phyloP scores from a whole-genome alignment of 2,329 filamentous ascomycete genomes.

The Nannizzia gypsea region DNA sequence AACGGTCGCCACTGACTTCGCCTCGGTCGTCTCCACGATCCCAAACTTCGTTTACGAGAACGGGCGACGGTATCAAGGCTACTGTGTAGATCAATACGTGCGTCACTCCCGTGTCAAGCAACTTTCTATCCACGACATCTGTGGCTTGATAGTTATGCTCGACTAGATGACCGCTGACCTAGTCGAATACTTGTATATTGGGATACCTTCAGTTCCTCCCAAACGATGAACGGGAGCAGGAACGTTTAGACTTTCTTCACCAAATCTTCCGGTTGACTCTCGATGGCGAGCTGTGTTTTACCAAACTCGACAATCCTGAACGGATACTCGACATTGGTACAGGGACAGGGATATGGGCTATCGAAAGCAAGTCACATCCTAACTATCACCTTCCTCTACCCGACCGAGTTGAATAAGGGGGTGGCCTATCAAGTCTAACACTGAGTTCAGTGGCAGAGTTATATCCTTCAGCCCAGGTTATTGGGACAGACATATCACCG shows the following conservation, averaged over 20 bases:
- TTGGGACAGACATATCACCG: constrained; percentile 12
- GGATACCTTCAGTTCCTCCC: constrained; percentile 7
- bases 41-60: constrained; percentile 15
- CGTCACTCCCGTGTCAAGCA: not conserved
- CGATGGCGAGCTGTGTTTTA: constrained; percentile 24
- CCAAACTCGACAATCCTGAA: constrained; percentile 19
- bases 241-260: constrained; percentile 32
- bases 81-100: constrained; percentile 14
- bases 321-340: constrained; percentile 26
- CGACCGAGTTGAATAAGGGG: not conserved
- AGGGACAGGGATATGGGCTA: constrained; percentile 21
- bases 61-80: constrained; percentile 16
- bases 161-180: not conserved
- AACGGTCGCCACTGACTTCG: constrained; percentile 8
- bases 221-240: constrained; percentile 23
- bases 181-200: not conserved
- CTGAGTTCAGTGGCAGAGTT: constrained; percentile 9
- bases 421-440: not conserved
- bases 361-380: constrained; percentile 8
- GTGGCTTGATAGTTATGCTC: not conserved
- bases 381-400: not conserved
- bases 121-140: not conserved
- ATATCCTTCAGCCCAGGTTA: constrained; percentile 11
- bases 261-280: constrained; percentile 22
- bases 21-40: constrained; percentile 11